These are phyloP conservation scores for Penicillium sp. DNA, from an alignment of 2,329 filamentous ascomycete species.

Conservation along the genomic window DNA sequence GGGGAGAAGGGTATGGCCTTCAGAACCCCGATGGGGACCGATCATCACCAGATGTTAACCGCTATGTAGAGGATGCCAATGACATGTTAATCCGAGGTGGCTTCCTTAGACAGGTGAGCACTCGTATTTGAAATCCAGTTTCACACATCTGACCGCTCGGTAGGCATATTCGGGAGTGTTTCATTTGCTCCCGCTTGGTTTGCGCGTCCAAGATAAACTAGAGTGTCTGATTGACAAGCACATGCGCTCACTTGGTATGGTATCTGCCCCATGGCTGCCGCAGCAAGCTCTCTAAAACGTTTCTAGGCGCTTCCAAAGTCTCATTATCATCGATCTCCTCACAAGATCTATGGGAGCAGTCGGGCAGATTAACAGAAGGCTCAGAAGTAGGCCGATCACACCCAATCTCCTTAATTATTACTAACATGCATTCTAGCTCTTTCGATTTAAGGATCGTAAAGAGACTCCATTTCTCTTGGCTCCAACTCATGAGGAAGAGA, in stretches of 20 bases:
- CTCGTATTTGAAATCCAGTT: background rate
- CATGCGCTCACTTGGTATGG: conserved; percentile 71
- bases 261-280: background rate
- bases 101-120: conserved; percentile 67
- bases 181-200: conserved; percentile 82
- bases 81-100: conserved; percentile 68
- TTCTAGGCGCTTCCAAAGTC: conserved; percentile 23
- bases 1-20: conserved; percentile 44
- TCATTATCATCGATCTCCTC: conserved; percentile 57
- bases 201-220: conserved; percentile 84
- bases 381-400: conserved; percentile 62
- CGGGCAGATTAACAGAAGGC: conserved; percentile 73
- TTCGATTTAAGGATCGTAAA: conserved; percentile 77
- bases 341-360: conserved; percentile 77
- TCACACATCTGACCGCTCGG: background rate
- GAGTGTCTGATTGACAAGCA: conserved; percentile 83
- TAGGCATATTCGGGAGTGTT: conserved; percentile 87
- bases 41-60: conserved; percentile 31
- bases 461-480: conserved; percentile 72
- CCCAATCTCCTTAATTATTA: background rate
- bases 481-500: conserved; percentile 96
- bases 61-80: conserved; percentile 56
- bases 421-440: conserved; percentile 57
- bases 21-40: conserved; percentile 37
- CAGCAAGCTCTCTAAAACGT: background rate